Conservation (phyloP, 257 asterid genomes). For the Rhazya stricta region DNA sequence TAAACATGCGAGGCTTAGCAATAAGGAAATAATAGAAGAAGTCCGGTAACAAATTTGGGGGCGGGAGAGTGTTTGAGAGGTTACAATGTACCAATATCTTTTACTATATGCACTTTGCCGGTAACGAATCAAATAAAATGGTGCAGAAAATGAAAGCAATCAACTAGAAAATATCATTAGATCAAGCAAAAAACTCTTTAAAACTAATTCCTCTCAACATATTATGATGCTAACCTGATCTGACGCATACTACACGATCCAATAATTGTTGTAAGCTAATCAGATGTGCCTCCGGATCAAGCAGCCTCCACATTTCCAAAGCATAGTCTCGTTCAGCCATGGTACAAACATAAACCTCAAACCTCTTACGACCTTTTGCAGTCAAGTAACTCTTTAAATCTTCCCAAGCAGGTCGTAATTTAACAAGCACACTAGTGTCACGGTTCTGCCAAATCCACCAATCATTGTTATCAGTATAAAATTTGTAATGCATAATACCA, state of each 20-base stretch:
- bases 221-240: slow-evolving; percentile 51
- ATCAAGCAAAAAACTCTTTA: not conserved
- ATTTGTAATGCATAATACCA: slow-evolving; percentile 14
- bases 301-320: slow-evolving; percentile 98
- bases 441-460: slow-evolving; percentile 57
- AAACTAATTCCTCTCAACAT: not conserved
- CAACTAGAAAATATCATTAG: not conserved
- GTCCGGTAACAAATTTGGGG: not conserved
- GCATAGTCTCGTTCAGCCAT: slow-evolving; percentile 99
- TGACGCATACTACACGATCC: slow-evolving; percentile 91
- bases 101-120: not conserved
- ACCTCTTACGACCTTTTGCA: slow-evolving; percentile 91
- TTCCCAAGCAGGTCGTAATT: slow-evolving; percentile 98
- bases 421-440: slow-evolving; percentile 93
- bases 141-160: not conserved
- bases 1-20: not conserved
- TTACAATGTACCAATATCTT: not conserved
- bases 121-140: not conserved
- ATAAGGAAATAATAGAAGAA: not conserved
- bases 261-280: slow-evolving; percentile 60
- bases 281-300: slow-evolving; percentile 81
- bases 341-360: slow-evolving; percentile 96
- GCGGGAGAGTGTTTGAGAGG: not conserved
- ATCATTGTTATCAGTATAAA: slow-evolving; percentile 24
- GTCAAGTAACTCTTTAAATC: slow-evolving; percentile 81